Base-by-base conservation (phyloP, 2,329 filamentous ascomycete genomes). In the Diaporthe humulicola region DNA sequence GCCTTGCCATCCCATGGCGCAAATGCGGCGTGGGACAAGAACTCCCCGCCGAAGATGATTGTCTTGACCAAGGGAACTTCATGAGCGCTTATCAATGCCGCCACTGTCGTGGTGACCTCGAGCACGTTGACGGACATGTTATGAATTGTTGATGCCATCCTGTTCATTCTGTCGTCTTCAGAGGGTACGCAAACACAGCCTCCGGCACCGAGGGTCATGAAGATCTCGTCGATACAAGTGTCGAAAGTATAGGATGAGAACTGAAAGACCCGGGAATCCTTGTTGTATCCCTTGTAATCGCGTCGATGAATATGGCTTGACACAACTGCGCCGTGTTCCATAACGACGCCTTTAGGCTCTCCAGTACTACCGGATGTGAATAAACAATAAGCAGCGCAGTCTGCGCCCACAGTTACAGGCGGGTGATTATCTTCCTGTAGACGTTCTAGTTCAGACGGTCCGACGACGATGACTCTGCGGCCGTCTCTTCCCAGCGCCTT, bases 281-380 rank as follows among this genome's bases (percentile, higher is more conserved):
- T 54, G n/a, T 54, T 30, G 25, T 54, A 54, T 54, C 50, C 50
- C 50, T 54, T 54, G 50, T 14, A 54, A 54, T 28, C 25, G 50
- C 50, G 50, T 28, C 50, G 50, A 54, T 28, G 50, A 3, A 54
- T 6, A 25, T 54, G 50, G n/a, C 78, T 58, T 71, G 42, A 52
- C 79, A 76, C 12, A 17, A 56, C n/a, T 12, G 67, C 67, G 14
- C 33, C 22, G 73, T 83, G 81, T 2, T 80, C 78, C 52, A 82
- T 78, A 10, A 88, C 82, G 19, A 89, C 85, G 22, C 88, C 88
- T 79, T 91, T 91, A 0, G 89, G 89, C n/a, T 81, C 82, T 4
- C 89, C 89, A 0, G 89, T 90, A 30, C 85, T 89, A 14, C 89
- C 89, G 6, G 88, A 90, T 9, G 89, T 90, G 79, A 90, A 90